A percentile compares a stretch with the other conserved stretches of the same genome.
phyloP scores from a whole-genome alignment of 2,329 filamentous ascomycete genomes.

The Colletotrichum tabaci region DNA sequence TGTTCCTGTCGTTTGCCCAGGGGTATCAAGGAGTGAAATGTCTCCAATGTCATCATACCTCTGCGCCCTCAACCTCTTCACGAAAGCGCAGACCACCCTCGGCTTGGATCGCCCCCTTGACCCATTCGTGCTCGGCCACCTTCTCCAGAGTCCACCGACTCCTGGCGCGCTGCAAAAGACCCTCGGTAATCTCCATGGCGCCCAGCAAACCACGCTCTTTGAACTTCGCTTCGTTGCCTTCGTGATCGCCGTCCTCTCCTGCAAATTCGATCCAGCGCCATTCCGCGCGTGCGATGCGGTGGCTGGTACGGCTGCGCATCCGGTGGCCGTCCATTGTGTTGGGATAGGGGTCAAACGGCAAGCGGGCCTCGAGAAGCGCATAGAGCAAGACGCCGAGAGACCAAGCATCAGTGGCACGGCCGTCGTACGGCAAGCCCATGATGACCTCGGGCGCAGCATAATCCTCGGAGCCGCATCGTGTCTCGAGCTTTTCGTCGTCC shows the following conservation, averaged over 20 bases:
- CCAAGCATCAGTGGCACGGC: slow-evolving; percentile 93
- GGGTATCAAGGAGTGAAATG: slow-evolving; percentile 23
- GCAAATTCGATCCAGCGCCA: slow-evolving; percentile 95
- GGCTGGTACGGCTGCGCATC: slow-evolving; percentile 86
- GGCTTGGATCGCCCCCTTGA: slow-evolving; percentile 79
- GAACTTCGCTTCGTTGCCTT: slow-evolving; percentile 73
- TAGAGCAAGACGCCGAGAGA: slow-evolving; percentile 94
- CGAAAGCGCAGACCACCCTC: slow-evolving; percentile 73
- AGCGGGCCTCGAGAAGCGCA: slow-evolving; percentile 89
- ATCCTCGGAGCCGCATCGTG: slow-evolving; percentile 95
- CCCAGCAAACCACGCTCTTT: slow-evolving; percentile 77
- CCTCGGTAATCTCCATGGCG: slow-evolving; percentile 86
- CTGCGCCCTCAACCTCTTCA: slow-evolving; percentile 71
- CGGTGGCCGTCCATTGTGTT: slow-evolving; percentile 82
- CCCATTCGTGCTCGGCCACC: slow-evolving; percentile 82
- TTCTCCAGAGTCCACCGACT: slow-evolving; percentile 83
- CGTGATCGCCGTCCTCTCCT: slow-evolving; percentile 89
- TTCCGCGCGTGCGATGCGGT: slow-evolving; percentile 95
- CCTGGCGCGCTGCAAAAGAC: slow-evolving; percentile 84
- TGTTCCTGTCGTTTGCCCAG: slow-evolving; percentile 22
- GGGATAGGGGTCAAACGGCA: slow-evolving; percentile 93
- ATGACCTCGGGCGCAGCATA: slow-evolving; percentile 98
- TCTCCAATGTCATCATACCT: slow-evolving; percentile 54
- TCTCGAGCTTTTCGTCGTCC: slow-evolving; percentile 90
- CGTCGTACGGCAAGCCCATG: slow-evolving; percentile 95